Conservation (phyloP, 345 rosid genomes). For the Eucalyptus lansdowneana region DNA sequence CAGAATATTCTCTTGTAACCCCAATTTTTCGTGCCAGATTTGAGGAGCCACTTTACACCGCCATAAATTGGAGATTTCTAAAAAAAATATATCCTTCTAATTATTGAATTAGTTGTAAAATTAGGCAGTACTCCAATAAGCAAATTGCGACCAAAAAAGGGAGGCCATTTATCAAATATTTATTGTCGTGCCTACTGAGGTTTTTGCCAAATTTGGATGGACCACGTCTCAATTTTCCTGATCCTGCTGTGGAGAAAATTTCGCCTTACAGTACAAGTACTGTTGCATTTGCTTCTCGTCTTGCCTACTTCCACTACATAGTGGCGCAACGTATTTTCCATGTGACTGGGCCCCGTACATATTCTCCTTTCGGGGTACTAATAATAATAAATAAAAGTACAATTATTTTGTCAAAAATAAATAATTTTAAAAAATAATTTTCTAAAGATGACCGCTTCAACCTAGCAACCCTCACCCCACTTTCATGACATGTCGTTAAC, state of each 20-base stretch:
- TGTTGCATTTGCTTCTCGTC: not conserved
- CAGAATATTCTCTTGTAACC: not conserved
- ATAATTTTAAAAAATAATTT: accelerated
- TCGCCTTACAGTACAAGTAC: not conserved
- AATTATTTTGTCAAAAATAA: not conserved
- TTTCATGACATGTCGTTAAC: not conserved
- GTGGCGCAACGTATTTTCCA: not conserved
- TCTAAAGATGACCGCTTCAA: not conserved
- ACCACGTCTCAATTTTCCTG: not conserved
- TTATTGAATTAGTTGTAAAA: not conserved
- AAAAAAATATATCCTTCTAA: not conserved
- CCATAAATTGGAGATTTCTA: not conserved
- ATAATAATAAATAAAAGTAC: not conserved
- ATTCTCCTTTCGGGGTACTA: not conserved
- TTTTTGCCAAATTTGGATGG: not conserved
- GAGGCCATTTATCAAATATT: not conserved
- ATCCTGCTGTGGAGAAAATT: not conserved
- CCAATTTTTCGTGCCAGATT: not conserved
- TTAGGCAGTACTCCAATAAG: not conserved
- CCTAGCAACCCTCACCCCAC: not conserved
- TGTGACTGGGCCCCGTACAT: not conserved
- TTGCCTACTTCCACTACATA: not conserved
- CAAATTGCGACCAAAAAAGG: not conserved
- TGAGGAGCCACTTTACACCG: not conserved
- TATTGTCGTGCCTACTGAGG: not conserved